These are phyloP conservation scores for Mycena galericulata DNA, from an alignment of 768 basidiomycete species.

Conservation along the genomic window DNA sequence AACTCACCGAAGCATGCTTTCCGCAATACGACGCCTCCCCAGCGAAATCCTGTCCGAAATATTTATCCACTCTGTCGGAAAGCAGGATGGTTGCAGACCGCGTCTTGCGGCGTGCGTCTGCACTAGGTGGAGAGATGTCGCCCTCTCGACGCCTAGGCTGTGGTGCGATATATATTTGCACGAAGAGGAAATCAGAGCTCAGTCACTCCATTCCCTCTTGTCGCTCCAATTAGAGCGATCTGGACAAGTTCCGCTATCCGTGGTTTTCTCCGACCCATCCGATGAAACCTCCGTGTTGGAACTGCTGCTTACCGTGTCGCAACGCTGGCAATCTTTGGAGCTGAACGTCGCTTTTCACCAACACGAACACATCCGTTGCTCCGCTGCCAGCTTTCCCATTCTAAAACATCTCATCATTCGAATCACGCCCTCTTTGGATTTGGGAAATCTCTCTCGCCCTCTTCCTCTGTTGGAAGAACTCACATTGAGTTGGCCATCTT, in stretches of 20 bases:
- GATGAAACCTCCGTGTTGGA: background rate
- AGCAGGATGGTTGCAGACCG: conserved; percentile 12
- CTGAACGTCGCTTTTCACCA: background rate
- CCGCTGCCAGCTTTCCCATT: conserved; percentile 9
- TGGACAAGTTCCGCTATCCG: conserved; percentile 8
- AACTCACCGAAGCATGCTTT: conserved; percentile 6
- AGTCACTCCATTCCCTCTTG: conserved; percentile 15
- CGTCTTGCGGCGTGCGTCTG: conserved; percentile 19
- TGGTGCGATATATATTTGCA: conserved; percentile 19
- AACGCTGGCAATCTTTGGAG: conserved; percentile 25
- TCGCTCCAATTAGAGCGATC: conserved; percentile 26
- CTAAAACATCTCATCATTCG: conserved; percentile 12
- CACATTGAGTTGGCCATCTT: background rate
- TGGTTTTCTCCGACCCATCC: conserved; percentile 1
- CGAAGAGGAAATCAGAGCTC: background rate
- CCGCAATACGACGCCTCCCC: conserved; percentile 12
- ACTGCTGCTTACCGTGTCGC: conserved; percentile 12
- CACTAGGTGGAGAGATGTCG: conserved; percentile 23
- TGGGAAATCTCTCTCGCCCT: conserved; percentile 28
- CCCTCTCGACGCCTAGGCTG: conserved; percentile 14
- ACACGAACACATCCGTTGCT: background rate
- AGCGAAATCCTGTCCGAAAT: conserved; percentile 29
- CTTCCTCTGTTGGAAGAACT: conserved; percentile 24
- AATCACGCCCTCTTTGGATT: background rate
- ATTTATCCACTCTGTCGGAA: conserved; percentile 4